phyloP scores from a whole-genome alignment of 2,329 filamentous ascomycete genomes.

The Juglanconis sp. region DNA sequence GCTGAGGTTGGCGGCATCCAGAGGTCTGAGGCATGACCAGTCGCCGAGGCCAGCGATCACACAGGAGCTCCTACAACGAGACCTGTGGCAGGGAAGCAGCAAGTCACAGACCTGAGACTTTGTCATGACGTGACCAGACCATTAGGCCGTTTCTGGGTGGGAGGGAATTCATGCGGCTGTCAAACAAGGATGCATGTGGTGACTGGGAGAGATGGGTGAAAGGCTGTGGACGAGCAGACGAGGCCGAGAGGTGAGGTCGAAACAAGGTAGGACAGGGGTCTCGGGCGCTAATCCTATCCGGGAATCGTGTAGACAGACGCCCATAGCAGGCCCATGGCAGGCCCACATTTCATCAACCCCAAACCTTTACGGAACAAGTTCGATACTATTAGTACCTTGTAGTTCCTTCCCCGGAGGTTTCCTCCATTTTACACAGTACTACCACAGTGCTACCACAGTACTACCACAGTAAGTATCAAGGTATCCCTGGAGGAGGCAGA shows the following conservation, averaged over 20 bases:
- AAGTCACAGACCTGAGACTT: not conserved
- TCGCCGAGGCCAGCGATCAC: not conserved
- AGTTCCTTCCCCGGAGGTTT: too few relatives aligned
- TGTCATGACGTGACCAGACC: too few relatives aligned
- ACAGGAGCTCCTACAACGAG: not conserved
- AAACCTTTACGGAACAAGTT: not conserved
- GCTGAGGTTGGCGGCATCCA: not conserved
- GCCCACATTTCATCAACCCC: not conserved
- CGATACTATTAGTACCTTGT: too few relatives aligned
- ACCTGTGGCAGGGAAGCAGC: not conserved
- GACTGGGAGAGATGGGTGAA: too few relatives aligned
- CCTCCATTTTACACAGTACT: too few relatives aligned
- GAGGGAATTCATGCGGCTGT: too few relatives aligned
- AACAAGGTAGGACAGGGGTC: not conserved
- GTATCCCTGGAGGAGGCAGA: too few relatives aligned
- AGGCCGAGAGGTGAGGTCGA: not conserved
- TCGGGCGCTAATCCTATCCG: not conserved
- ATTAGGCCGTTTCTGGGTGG: too few relatives aligned
- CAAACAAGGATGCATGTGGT: too few relatives aligned
- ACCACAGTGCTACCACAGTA: too few relatives aligned
- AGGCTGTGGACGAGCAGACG: not conserved
- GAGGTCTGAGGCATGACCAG: not conserved
- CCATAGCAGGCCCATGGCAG: not conserved
- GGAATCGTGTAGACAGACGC: not conserved
- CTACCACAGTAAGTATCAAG: too few relatives aligned